Base-by-base conservation (phyloP, 768 basidiomycete genomes). In the Boletus rex-veris region DNA sequence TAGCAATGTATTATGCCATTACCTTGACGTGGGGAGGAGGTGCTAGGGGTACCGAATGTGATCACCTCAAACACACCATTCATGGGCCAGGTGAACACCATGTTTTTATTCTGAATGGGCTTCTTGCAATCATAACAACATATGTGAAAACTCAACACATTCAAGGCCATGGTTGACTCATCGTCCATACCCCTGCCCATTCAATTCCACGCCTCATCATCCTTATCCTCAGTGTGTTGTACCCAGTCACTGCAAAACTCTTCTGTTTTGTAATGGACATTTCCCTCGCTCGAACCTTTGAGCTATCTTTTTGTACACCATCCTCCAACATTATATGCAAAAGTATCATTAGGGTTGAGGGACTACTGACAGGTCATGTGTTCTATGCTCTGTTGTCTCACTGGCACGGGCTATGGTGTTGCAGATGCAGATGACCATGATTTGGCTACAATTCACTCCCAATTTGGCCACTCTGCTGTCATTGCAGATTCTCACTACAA, bases 91-190 rank as follows among this genome's bases (percentile, higher is more conserved):
- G 51, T 0, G 36, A 42, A 0, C 40, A 47, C 3, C 53, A 58
- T 7, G 19, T 65, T 0, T 64, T 55, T 18, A 38, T 62, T 6
- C 53, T 64, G 5, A 64, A 65, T 4, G 59, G 64, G 3, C 26
- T 48, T 0, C 21, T 64, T 5, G 35, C 48, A 0, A 51, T 65
- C 11, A 44, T 41, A 0, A 64, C 51, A 0, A 51, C 38, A 1
- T 65, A 65, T 33, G 46, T 52, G 0, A 65, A 65, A 24, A 60
- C 56, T 2, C 54, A 54, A 8, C 37, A 45, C 15, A 12, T 39
- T 11, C 48, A 55, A 16, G 54, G 61, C 12, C 50, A 54, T 19
- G 55, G 58, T 5, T 9, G 46, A 3, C 35, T 58, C 2, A 53
- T 60, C 3, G 42, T 58, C 30, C 53, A 43, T 2, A 55, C 55